These are phyloP conservation scores for Annulohypoxylon nitens DNA, from an alignment of 495 filamentous ascomycete species.

Conservation along the genomic window DNA sequence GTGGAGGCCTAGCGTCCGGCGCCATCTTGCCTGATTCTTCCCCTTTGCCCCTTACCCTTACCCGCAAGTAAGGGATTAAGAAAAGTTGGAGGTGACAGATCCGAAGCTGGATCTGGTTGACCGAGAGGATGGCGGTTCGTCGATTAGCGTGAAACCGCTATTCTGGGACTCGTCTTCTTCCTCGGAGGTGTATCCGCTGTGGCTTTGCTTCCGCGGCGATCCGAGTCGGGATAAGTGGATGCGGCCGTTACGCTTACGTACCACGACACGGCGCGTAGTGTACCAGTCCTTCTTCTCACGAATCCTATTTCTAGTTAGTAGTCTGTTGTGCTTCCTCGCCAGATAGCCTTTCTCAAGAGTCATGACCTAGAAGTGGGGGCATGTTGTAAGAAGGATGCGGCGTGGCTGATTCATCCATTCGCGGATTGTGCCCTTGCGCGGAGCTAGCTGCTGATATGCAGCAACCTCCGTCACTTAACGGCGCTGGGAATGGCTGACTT, in stretches of 20 bases:
- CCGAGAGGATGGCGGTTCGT: slow-evolving; percentile 28
- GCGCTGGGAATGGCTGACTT: slow-evolving; percentile 6
- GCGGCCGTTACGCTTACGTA: slow-evolving; percentile 47
- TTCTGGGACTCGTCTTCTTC: slow-evolving; percentile 36
- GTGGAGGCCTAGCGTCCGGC: slow-evolving; percentile 30
- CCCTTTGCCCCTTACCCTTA: neutral
- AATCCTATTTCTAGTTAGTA: slow-evolving; percentile 28
- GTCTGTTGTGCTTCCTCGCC: neutral
- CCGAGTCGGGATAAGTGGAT: slow-evolving; percentile 45
- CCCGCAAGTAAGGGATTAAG: slow-evolving; percentile 5
- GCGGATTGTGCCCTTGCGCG: neutral
- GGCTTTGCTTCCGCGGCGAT: slow-evolving; percentile 22
- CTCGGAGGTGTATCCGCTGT: slow-evolving; percentile 26
- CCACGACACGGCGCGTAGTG: slow-evolving; percentile 39
- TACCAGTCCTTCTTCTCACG: slow-evolving; percentile 47
- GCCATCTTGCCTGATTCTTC: slow-evolving; percentile 25
- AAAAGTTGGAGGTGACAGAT: slow-evolving; percentile 21
- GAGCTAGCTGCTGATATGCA: neutral
- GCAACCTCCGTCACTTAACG: slow-evolving; percentile 19
- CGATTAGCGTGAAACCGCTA: slow-evolving; percentile 36
- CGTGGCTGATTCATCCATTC: neutral
- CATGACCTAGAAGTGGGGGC: neutral
- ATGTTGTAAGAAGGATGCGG: neutral
- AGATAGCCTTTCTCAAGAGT: neutral
- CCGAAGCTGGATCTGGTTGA: slow-evolving; percentile 37